Percentiles rank a stretch among this genome's conserved stretches.
Evolutionary conservation across 148 eudicot species (phyloP).

Genomic region (Camellia granthamiana): DNA sequence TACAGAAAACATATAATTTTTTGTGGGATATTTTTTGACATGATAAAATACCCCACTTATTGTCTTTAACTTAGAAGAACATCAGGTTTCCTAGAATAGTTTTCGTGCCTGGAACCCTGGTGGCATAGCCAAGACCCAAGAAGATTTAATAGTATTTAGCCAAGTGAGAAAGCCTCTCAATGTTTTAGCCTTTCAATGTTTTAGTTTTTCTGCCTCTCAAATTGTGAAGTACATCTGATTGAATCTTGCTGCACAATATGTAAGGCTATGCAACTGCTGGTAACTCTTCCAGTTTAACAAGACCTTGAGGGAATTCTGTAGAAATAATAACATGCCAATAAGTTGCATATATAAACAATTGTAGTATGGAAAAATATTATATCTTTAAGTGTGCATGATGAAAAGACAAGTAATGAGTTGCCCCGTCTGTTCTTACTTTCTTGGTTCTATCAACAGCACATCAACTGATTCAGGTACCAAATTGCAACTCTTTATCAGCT

Average conservation of each 20-base stretch:
- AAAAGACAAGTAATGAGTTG: no score
- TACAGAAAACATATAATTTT: not conserved
- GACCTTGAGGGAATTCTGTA: no score
- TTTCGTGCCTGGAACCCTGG: not conserved
- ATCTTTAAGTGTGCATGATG: no score
- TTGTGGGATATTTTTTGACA: not conserved
- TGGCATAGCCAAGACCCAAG: not conserved
- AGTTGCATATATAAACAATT: no score
- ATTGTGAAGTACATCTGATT: not conserved
- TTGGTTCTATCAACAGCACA: no score
- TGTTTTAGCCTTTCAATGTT: not conserved
- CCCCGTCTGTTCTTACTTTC: no score
- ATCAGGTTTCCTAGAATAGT: not conserved
- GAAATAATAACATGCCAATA: no score
- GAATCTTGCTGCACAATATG: not conserved
- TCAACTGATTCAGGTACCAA: no score
- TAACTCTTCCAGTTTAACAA: not conserved
- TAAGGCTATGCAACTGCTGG: not conserved
- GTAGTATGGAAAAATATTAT: no score
- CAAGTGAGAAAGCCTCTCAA: not conserved
- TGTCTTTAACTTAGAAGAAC: not conserved
- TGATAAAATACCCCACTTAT: not conserved
- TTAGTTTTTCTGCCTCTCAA: not conserved
- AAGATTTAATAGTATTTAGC: no score
- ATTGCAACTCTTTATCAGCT: no score